Evolutionary conservation across 202 grass and related monocot genomes (phyloP), one percentile per base, ranked within the genome.

Genomic region (Elaeis oleifera): DNA sequence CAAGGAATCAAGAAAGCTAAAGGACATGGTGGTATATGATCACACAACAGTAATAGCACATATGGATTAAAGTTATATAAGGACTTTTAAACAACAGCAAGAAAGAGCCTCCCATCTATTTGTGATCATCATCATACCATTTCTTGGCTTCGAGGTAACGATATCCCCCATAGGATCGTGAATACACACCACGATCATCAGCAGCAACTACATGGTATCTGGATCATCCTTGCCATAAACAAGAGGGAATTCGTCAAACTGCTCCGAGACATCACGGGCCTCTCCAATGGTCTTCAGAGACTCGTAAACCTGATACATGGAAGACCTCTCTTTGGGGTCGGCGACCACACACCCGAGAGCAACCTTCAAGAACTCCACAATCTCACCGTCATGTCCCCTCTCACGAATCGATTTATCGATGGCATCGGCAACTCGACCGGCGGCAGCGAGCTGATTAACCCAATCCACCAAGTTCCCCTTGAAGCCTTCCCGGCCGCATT

Each of bases 221-320:
- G 2, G 18, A 28, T 48, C 64, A 27, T 76, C 54, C 27, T 39
- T 59, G 7, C 64, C 49, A 22, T 55, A 55, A 44, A 61, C 36
- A 23, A 69, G 74, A 1, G 74, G 64, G n/a, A 76, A 69, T 18
- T 76, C 74, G 54, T 76, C 74, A 26, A 76, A 68, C 15, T 76
- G 55, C 18, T 76, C 74, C 2, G 51, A 69, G 23, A 52, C 19
- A 26, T 69, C 55, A 18, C 61, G 39, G 3, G 27, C 18, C 8
- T 68, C 64, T 1, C 56, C 49, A 44, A 76, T 54, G 27, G 60
- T 48, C 56, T 53, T 76, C 63, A 76, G 21, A 0, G 23, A 61
- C 25, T 61, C 55, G 16, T 54, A 69, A 9, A 69, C 54, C 16
- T 50, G 56, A 59, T 76, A 68, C 64, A 76, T 69, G 4, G 64